A percentile compares a stretch with the other conserved stretches of the same genome.
These are phyloP conservation scores for Flaveria brownii DNA, from an alignment of 129 eudicot species.

Conservation along the genomic window DNA sequence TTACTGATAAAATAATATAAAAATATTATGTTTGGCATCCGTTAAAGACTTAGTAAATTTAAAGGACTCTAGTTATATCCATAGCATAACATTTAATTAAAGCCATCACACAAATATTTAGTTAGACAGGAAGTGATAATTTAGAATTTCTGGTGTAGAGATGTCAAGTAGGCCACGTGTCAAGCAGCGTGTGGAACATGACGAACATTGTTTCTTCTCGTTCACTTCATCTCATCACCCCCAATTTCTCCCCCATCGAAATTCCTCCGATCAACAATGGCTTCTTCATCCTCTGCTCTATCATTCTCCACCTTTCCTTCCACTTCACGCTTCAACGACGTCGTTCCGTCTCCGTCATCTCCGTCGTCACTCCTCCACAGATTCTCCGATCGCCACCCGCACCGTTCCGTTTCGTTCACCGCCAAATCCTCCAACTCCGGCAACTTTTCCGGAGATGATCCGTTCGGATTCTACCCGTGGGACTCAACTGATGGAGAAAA, in stretches of 20 bases:
- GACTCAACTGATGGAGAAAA: constrained; percentile 47
- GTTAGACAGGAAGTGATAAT: neutral
- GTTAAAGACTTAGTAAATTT: too few species aligned
- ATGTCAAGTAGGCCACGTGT: constrained; percentile 7
- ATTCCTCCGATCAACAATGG: constrained; percentile 42
- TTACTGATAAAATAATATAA: too few species aligned
- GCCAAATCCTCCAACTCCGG: constrained; percentile 51
- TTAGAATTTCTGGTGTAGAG: neutral
- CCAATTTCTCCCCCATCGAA: constrained; percentile 4
- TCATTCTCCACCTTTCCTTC: constrained; percentile 45
- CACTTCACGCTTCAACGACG: constrained; percentile 36
- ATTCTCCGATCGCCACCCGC: constrained; percentile 37
- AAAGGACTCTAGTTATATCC: too few species aligned
- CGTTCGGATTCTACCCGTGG: constrained; percentile 78
- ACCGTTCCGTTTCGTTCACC: constrained; percentile 37
- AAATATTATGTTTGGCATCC: too few species aligned
- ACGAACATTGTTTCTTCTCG: constrained; percentile 14
- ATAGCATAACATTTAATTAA: too few species aligned
- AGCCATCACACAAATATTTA: too few species aligned
- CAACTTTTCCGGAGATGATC: constrained; percentile 51
- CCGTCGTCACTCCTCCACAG: constrained; percentile 23
- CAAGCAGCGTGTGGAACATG: constrained; percentile 12
- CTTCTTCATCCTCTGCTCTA: constrained; percentile 53
- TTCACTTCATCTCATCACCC: neutral
- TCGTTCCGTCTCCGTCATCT: constrained; percentile 28